phyloP scores from a whole-genome alignment of 179 eudicot genomes.

The Dionaea muscipula region DNA sequence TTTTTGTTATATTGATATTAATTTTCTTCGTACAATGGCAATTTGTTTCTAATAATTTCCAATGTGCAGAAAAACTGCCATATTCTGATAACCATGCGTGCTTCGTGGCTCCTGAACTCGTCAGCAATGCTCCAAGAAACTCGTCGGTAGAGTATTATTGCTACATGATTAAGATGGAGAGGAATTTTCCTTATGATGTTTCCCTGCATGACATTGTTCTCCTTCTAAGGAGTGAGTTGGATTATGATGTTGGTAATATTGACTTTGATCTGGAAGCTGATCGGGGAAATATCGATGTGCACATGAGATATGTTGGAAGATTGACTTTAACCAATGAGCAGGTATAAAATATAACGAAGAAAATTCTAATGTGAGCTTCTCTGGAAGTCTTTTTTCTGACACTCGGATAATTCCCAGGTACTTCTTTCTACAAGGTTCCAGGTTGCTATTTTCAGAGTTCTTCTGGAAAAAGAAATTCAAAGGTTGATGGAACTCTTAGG shows the following conservation, averaged over 20 bases:
- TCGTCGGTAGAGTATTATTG: constrained; percentile 31
- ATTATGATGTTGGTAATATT: constrained; percentile 25
- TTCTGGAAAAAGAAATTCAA: constrained; percentile 31
- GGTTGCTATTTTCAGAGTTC: constrained; percentile 40
- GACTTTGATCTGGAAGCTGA: constrained; percentile 44
- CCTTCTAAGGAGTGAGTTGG: constrained; percentile 34
- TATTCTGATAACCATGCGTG: constrained; percentile 31
- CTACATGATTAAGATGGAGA: constrained; percentile 45
- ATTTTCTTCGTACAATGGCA: background rate
- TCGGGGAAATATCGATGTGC: constrained; percentile 38
- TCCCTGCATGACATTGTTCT: constrained; percentile 40
- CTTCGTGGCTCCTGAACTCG: constrained; percentile 55
- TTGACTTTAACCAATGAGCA: constrained; percentile 29
- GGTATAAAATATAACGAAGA: constrained; percentile 25
- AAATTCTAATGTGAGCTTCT: background rate
- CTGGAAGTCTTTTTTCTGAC: constrained; percentile 9
- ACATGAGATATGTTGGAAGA: constrained; percentile 28
- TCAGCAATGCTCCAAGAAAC: constrained; percentile 17
- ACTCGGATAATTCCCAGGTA: constrained; percentile 31
- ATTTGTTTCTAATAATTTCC: background rate
- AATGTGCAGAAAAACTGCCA: constrained; percentile 29
- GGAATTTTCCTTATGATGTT: constrained; percentile 29
- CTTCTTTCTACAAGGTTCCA: constrained; percentile 48
- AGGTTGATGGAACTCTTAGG: constrained; percentile 25
- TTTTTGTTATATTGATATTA: background rate